Evolutionary conservation across 2,329 filamentous ascomycete genomes (phyloP).

Genomic region (Colletotrichum falcatum): DNA sequence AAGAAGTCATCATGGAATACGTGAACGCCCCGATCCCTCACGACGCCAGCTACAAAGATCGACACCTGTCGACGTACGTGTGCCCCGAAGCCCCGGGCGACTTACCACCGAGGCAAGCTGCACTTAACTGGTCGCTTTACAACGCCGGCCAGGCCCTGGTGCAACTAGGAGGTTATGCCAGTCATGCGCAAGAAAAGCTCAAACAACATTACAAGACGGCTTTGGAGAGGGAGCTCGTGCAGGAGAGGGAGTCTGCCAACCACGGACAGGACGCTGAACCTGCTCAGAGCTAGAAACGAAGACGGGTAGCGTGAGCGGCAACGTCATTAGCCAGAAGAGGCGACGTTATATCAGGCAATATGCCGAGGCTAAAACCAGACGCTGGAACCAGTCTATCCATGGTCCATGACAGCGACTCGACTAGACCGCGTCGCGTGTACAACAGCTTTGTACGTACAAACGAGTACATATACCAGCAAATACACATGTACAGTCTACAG

Average conservation of each 20-base stretch:
- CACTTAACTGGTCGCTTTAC: constrained; percentile 41
- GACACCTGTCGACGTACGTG: constrained; percentile 20
- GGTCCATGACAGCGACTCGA: too few species aligned
- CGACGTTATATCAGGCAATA: background rate
- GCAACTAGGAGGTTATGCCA: constrained; percentile 43
- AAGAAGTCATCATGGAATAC: constrained; percentile 19
- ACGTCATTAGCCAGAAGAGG: background rate
- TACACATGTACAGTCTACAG: background rate
- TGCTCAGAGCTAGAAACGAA: constrained; percentile 1
- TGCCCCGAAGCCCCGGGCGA: constrained; percentile 13
- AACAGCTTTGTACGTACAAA: background rate
- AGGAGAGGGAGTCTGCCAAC: constrained; percentile 1
- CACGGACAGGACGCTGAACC: background rate
- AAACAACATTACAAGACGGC: constrained; percentile 38
- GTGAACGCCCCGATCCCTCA: constrained; percentile 21
- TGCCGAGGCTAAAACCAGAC: background rate
- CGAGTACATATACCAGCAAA: background rate
- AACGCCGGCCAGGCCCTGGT: constrained; percentile 41
- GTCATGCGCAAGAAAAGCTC: constrained; percentile 44
- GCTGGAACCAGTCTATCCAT: background rate
- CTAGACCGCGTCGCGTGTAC: too few species aligned
- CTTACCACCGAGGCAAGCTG: constrained; percentile 13
- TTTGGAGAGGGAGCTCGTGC: constrained; percentile 44
- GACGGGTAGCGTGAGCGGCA: background rate
- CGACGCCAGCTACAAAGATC: constrained; percentile 19